These are phyloP conservation scores for Sclerotinia spermophila DNA, from an alignment of 2,329 filamentous ascomycete genomes.

Conservation along the genomic window DNA sequence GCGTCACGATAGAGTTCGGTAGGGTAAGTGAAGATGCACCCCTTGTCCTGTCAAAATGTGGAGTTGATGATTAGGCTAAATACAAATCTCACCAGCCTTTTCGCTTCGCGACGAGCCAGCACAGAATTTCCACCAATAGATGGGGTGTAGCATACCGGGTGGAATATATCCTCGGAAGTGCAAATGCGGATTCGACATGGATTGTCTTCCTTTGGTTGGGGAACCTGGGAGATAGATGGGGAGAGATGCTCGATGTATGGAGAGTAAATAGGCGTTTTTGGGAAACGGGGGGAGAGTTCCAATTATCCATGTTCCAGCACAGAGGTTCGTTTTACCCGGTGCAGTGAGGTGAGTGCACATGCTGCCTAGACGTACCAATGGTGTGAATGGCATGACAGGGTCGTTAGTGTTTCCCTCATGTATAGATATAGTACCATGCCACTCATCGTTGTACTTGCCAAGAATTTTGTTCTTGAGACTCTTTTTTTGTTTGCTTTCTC, in stretches of 20 bases:
- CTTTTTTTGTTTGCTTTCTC: background rate
- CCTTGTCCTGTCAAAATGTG: background rate
- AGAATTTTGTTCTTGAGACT: background rate
- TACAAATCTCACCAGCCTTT: background rate
- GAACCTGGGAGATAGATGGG: background rate
- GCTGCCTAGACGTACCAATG: background rate
- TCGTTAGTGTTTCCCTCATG: background rate
- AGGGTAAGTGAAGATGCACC: background rate
- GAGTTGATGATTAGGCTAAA: background rate
- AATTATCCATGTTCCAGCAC: constrained; percentile 11
- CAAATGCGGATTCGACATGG: background rate
- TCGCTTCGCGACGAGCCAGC: background rate
- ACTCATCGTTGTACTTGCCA: background rate
- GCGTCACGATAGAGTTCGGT: background rate
- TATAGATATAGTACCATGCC: constrained; percentile 17
- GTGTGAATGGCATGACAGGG: background rate
- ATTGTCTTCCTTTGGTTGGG: background rate
- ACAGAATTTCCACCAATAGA: constrained; percentile 10
- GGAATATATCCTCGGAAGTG: background rate
- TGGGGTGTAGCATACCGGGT: background rate
- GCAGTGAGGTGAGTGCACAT: background rate
- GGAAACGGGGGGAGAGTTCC: background rate
- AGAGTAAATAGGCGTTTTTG: background rate
- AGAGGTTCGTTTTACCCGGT: constrained; percentile 13
- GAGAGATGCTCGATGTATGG: background rate